These are phyloP conservation scores for Noccaea caerulescens DNA, from an alignment of 345 rosid genomes.

Conservation along the genomic window DNA sequence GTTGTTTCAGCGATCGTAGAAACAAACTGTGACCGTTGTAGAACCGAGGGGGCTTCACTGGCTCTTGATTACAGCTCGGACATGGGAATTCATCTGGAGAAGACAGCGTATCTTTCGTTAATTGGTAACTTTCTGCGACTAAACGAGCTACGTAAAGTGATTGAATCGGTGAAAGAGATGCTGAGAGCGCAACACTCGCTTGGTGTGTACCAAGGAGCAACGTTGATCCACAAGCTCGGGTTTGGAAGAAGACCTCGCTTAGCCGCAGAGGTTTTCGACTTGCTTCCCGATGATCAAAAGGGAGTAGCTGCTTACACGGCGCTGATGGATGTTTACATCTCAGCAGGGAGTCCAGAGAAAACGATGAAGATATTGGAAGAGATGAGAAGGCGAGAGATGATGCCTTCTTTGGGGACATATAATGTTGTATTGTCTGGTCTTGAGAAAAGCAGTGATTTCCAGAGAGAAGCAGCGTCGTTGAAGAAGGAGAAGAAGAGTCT, in stretches of 20 bases:
- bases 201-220: slow-evolving; percentile 64
- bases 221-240: slow-evolving; percentile 72
- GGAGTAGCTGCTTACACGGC: slow-evolving; percentile 75
- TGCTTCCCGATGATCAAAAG: slow-evolving; percentile 62
- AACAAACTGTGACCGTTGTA: slow-evolving; percentile 48
- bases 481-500: slow-evolving; percentile 68
- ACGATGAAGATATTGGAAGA: slow-evolving; percentile 62
- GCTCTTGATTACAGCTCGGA: slow-evolving; percentile 64
- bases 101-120: slow-evolving; percentile 60
- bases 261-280: slow-evolving; percentile 66
- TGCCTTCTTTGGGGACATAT: slow-evolving; percentile 71
- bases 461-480: slow-evolving; percentile 49
- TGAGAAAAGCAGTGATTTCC: slow-evolving; percentile 56
- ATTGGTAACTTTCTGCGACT: slow-evolving; percentile 61
- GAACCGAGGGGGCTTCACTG: slow-evolving; percentile 62
- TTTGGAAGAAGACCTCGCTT: slow-evolving; percentile 66
- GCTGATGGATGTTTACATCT: slow-evolving; percentile 63
- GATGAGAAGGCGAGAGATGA: slow-evolving; percentile 58
- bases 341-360: slow-evolving; percentile 76
- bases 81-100: slow-evolving; percentile 56
- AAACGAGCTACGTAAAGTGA: slow-evolving; percentile 48
- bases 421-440: slow-evolving; percentile 71
- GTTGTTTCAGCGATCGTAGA: slow-evolving; percentile 57
- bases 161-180: slow-evolving; percentile 60
- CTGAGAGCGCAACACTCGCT: slow-evolving; percentile 57